These are phyloP conservation scores for Trichoderma sp. DNA, from an alignment of 2,329 filamentous ascomycete species.

Conservation along the genomic window DNA sequence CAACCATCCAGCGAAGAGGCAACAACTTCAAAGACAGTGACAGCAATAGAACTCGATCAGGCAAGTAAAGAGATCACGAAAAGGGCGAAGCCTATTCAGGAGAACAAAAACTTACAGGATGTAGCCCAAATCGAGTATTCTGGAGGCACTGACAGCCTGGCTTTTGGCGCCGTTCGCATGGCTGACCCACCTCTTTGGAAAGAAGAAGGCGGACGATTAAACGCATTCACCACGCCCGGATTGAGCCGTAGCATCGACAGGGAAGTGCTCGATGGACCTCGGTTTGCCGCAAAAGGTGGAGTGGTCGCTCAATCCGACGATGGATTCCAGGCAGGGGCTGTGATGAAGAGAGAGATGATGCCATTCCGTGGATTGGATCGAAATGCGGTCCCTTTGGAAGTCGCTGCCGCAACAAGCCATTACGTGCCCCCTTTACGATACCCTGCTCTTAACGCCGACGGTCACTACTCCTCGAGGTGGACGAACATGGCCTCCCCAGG, in stretches of 20 bases:
- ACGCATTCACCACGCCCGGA: slow-evolving; percentile 15
- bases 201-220: slow-evolving; percentile 18
- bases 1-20: slow-evolving; percentile 6
- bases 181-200: slow-evolving; percentile 18
- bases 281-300: neutral
- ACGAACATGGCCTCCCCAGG: neutral
- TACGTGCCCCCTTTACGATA: slow-evolving; percentile 11
- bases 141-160: slow-evolving; percentile 21
- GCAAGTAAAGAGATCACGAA: slow-evolving; percentile 24
- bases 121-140: slow-evolving; percentile 21
- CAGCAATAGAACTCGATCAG: slow-evolving; percentile 19
- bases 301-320: slow-evolving; percentile 21
- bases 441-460: slow-evolving; percentile 18
- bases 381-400: slow-evolving; percentile 17
- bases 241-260: slow-evolving; percentile 10
- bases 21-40: slow-evolving; percentile 2
- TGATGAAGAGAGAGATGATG: slow-evolving; percentile 12
- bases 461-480: slow-evolving; percentile 5
- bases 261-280: slow-evolving; percentile 10
- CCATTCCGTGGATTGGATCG: slow-evolving; percentile 20
- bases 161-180: slow-evolving; percentile 23
- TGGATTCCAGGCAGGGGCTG: slow-evolving; percentile 4
- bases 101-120: slow-evolving; percentile 23
- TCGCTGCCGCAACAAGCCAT: slow-evolving; percentile 18
- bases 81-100: slow-evolving; percentile 18